phyloP scores from a whole-genome alignment of 176 grass and related monocot genomes.

The Calamus simplicifolius region DNA sequence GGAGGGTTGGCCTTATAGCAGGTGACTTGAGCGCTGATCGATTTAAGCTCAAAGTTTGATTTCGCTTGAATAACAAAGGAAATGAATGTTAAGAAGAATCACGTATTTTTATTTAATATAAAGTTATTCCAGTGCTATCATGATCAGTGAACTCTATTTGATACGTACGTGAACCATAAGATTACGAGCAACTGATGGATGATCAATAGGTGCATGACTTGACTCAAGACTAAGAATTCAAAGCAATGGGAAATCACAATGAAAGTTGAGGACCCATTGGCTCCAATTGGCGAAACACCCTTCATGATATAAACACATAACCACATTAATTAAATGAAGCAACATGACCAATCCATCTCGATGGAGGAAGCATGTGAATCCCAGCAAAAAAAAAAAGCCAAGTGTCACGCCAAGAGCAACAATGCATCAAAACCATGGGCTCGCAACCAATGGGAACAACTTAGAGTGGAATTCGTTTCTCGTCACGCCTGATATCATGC shows the following conservation, averaged over 20 bases:
- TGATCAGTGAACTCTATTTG: no score
- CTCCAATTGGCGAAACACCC: not conserved
- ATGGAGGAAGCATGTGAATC: not conserved
- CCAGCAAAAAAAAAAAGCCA: not conserved
- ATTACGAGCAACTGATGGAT: no score
- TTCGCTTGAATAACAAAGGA: no score
- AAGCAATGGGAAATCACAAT: not conserved
- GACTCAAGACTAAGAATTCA: not conserved
- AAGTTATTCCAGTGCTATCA: no score
- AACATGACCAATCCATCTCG: not conserved
- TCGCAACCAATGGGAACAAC: not conserved
- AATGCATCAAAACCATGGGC: not conserved
- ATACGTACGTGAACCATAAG: no score
- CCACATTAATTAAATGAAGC: not conserved
- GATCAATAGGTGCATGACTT: no score
- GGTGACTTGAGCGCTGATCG: no score
- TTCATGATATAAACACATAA: not conserved
- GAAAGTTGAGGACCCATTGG: not conserved
- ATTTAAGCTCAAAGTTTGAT: no score
- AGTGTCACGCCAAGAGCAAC: not conserved
- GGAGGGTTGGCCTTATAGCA: no score
- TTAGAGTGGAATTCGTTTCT: not conserved
- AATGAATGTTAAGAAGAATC: no score
- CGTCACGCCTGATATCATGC: not conserved
- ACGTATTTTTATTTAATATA: no score